Conservation (phyloP, 1,284 basidiomycete species). For the Melampsora americana region DNA sequence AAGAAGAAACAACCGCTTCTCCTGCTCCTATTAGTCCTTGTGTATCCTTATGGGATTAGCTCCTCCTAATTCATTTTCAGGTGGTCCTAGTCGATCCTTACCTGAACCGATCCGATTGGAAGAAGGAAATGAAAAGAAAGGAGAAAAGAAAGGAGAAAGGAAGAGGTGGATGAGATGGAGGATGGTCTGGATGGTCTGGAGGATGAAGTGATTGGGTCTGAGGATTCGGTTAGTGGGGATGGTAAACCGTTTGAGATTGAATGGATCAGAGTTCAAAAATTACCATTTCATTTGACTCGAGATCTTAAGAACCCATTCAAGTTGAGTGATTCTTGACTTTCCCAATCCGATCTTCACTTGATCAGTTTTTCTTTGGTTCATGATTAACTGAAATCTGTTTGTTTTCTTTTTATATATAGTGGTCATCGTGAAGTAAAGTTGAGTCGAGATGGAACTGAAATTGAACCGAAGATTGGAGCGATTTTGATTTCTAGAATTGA, state of each 20-base stretch:
- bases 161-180: no score
- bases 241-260: conserved; percentile 36
- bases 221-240: background rate
- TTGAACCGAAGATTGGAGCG: conserved; percentile 16
- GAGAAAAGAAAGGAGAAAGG: no score
- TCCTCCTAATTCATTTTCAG: no score
- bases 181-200: no score
- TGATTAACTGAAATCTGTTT: conserved; percentile 1
- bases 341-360: background rate
- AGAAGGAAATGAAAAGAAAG: no score
- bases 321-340: background rate
- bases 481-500: no score
- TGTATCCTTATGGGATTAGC: no score
- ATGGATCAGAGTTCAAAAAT: conserved; percentile 29
- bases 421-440: conserved; percentile 52
- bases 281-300: conserved; percentile 20
- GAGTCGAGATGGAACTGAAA: conserved; percentile 48
- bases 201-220: no score
- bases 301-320: conserved; percentile 35
- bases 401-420: background rate
- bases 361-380: background rate
- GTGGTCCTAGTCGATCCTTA: no score
- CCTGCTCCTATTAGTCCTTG: no score
- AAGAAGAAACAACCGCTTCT: no score
- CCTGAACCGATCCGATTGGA: no score